phyloP scores from a whole-genome alignment of 1,284 basidiomycete genomes.

The Nidula niveotomentosa region DNA sequence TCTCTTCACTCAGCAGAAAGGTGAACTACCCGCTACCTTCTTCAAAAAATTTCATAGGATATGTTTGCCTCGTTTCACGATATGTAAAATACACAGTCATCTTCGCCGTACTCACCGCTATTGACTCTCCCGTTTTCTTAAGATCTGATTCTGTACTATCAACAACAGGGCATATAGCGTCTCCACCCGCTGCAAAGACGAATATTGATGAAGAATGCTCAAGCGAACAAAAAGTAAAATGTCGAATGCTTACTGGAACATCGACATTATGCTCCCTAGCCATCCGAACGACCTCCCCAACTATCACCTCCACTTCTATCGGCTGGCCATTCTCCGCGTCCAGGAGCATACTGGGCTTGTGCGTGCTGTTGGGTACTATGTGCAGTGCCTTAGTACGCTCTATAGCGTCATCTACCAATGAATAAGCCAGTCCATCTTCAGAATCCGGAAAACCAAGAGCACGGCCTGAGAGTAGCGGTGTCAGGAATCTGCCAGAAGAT shows the following conservation, averaged over 20 bases:
- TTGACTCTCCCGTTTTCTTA: slow-evolving; percentile 22
- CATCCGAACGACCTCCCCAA: slow-evolving; percentile 59
- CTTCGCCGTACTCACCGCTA: background rate
- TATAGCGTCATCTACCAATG: slow-evolving; percentile 37
- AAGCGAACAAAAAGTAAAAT: background rate
- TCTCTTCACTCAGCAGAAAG: too few relatives aligned
- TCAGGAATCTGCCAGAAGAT: too few relatives aligned
- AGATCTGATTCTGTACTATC: slow-evolving; percentile 51
- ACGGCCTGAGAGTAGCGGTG: slow-evolving; percentile 27
- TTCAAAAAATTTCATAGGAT: too few relatives aligned
- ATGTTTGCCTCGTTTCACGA: too few relatives aligned
- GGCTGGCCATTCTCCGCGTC: slow-evolving; percentile 54
- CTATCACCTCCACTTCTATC: slow-evolving; percentile 65
- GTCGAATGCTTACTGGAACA: slow-evolving; percentile 45
- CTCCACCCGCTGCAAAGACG: slow-evolving; percentile 40
- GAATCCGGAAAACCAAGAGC: slow-evolving; percentile 50
- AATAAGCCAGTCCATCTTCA: slow-evolving; percentile 40
- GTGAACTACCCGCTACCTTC: too few relatives aligned
- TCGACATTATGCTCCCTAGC: slow-evolving; percentile 44
- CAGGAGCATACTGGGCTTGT: slow-evolving; percentile 62
- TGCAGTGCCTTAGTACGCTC: slow-evolving; percentile 38
- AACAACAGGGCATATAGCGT: slow-evolving; percentile 47
- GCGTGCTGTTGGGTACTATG: slow-evolving; percentile 37
- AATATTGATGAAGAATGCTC: background rate
- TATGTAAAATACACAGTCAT: too few relatives aligned